Conservation (phyloP, 2,329 filamentous ascomycete genomes). For the Samsoniella hepiali region DNA sequence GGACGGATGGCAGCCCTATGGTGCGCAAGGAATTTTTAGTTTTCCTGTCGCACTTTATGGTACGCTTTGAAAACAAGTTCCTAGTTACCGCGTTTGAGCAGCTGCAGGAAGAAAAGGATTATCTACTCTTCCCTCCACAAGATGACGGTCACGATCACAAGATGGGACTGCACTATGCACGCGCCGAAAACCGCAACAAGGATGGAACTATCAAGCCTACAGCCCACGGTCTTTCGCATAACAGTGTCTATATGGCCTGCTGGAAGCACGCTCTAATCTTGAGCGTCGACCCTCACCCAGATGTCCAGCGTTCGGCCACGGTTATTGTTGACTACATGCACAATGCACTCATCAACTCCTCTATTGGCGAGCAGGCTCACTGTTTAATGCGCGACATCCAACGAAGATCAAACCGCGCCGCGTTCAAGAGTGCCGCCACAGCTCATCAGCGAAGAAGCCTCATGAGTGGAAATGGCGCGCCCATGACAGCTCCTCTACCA, state of each 20-base stretch:
- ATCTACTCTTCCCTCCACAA: constrained; percentile 53
- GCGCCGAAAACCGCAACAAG: constrained; percentile 51
- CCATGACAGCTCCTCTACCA: constrained; percentile 43
- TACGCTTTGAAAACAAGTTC: constrained; percentile 89
- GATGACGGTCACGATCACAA: constrained; percentile 57
- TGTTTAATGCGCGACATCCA: constrained; percentile 71
- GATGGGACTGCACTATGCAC: constrained; percentile 61
- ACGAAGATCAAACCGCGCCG: constrained; percentile 46
- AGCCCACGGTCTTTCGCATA: constrained; percentile 66
- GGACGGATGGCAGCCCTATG: constrained; percentile 88
- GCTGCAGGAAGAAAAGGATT: constrained; percentile 76
- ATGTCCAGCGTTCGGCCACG: constrained; percentile 81
- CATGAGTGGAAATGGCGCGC: constrained; percentile 29
- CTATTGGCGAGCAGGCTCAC: constrained; percentile 68
- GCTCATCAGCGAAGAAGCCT: constrained; percentile 43
- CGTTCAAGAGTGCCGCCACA: constrained; percentile 42
- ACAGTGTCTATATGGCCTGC: constrained; percentile 87
- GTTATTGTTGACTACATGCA: constrained; percentile 86
- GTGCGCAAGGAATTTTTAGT: constrained; percentile 91
- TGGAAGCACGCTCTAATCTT: constrained; percentile 93
- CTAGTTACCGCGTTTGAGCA: constrained; percentile 90
- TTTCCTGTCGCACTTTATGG: constrained; percentile 88
- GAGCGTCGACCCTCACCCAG: constrained; percentile 90
- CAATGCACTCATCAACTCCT: constrained; percentile 71
- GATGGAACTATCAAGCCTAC: constrained; percentile 57